Evolutionary conservation across 495 filamentous ascomycete genomes (phyloP).

Genomic region (Penicillium alfredii): DNA sequence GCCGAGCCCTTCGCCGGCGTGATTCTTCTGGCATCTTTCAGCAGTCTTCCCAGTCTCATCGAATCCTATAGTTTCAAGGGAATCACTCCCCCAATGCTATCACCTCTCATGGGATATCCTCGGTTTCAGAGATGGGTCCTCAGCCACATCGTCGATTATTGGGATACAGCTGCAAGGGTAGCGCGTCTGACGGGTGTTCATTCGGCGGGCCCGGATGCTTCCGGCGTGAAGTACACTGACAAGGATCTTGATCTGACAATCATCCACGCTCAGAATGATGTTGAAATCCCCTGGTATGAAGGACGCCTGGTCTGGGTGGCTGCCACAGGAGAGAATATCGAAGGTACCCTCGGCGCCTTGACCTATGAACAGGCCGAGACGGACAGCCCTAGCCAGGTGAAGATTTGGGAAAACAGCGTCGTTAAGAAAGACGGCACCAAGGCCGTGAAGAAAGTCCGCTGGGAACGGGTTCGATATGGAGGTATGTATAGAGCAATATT

Average conservation of each 20-base stretch:
- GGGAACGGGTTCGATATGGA: conserved; percentile 43
- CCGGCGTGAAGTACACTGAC: conserved; percentile 31
- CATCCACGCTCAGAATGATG: conserved; percentile 69
- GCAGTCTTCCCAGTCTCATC: conserved; percentile 63
- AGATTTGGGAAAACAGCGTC: conserved; percentile 35
- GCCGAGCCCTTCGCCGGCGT: conserved; percentile 61
- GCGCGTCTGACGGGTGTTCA: conserved; percentile 34
- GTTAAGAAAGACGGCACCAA: conserved; percentile 22
- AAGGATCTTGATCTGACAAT: conserved; percentile 59
- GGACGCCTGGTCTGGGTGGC: conserved; percentile 47
- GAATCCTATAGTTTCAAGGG: conserved; percentile 68
- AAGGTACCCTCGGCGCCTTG: conserved; percentile 48
- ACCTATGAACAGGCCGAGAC: conserved; percentile 30
- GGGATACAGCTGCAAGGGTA: conserved; percentile 49
- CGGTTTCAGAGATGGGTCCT: conserved; percentile 42
- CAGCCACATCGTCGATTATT: conserved; percentile 46
- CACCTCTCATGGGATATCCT: conserved; percentile 61
- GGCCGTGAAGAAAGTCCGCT: conserved; percentile 43
- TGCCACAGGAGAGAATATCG: conserved; percentile 37
- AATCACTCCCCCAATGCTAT: conserved; percentile 71
- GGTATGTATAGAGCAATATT: conserved; percentile 27
- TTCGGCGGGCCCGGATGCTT: conserved; percentile 14
- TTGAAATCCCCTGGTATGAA: conserved; percentile 63
- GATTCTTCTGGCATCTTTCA: conserved; percentile 74
- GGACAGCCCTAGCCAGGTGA: conserved; percentile 26